Evolutionary conservation across 805 yeast genomes (phyloP).

Genomic region (Peterozyma xylosa): DNA sequence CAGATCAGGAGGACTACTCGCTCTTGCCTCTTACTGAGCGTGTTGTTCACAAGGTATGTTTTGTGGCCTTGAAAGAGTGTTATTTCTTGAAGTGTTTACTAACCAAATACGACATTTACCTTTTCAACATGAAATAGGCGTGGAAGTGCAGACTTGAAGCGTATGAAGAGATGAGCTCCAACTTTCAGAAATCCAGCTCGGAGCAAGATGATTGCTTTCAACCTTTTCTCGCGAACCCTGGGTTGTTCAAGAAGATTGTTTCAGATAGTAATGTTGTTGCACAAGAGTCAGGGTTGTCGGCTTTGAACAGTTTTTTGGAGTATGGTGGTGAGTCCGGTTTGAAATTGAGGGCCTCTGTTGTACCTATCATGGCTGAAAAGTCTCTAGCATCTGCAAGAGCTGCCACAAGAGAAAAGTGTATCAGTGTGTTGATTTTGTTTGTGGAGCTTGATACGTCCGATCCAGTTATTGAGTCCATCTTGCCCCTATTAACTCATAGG

Average conservation of each 20-base stretch:
- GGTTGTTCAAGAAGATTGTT: conserved; percentile 47
- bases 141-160: conserved; percentile 88
- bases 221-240: conserved; percentile 44
- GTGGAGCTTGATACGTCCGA: conserved; percentile 64
- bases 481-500: conserved; percentile 54
- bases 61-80: too few relatives aligned
- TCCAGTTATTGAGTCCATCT: conserved; percentile 56
- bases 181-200: conserved; percentile 45
- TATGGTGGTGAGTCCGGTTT: conserved; percentile 43
- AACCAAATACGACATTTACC: neutral
- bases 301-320: conserved; percentile 47
- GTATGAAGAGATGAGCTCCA: conserved; percentile 55
- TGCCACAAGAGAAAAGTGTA: conserved; percentile 60
- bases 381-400: conserved; percentile 71
- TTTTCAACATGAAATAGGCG: conserved; percentile 15
- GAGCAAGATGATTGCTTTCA: conserved; percentile 51
- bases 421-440: conserved; percentile 52
- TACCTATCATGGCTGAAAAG: conserved; percentile 65
- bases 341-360: conserved; percentile 32
- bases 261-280: conserved; percentile 86
- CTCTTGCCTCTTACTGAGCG: conserved; percentile 60
- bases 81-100: conserved; percentile 9
- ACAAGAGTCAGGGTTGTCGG: conserved; percentile 70
- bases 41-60: conserved; percentile 50
- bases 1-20: conserved; percentile 54